Evolutionary conservation across 108 stramenopile species (phyloP), one percentile per base, ranked within the genome.

Genomic region (Nannochloropsis gaditana): DNA sequence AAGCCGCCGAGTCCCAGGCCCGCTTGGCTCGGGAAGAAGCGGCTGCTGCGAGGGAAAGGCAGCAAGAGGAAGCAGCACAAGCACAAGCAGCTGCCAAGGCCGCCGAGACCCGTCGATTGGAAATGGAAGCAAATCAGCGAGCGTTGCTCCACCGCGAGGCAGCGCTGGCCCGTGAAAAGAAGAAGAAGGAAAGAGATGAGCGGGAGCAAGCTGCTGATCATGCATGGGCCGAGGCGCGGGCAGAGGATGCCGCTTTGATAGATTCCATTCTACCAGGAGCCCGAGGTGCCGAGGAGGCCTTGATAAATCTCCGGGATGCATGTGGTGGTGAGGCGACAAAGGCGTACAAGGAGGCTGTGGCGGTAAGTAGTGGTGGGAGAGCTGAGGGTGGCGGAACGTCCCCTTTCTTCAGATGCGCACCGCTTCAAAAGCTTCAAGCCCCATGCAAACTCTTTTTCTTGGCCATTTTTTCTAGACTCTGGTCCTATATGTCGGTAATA

Each of bases 281-380:
- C 0, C 19, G 15, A n/a, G 59, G 59, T 1, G 59, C 59, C 59
- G 59, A 73, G 59, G 59, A 15, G 8, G 59, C 19, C 19, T 8
- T 73, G 15, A n/a, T n/a, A 15, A 15, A n/a, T 2, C 59, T 73
- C 59, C 59, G 59, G 59, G 2, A 8, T 4, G 59, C 8, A 8
- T 73, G 59, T 0, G 59, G 59, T 15, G 59, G 59, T 3, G 59
- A 73, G 59, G 59, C 59, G 59, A 5, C 59, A 3, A 73, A 73
- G n/a, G 15, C 59, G 59, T 73, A 73, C n/a, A 73, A 73, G 59
- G 59, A 73, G n/a, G 59, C 59, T 3, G 59, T 73, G 59, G 59
- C 59, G 59, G 59, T 73, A 73, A 15, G 59, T 73, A 3, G n/a
- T 5, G 4, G 31, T 31, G 31, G 31, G 31, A 31, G 31, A 31